A percentile compares a stretch with the other conserved stretches of the same genome.
These are phyloP conservation scores for Barbatosphaeria neglecta DNA, from an alignment of 495 filamentous ascomycete genomes.

Conservation along the genomic window DNA sequence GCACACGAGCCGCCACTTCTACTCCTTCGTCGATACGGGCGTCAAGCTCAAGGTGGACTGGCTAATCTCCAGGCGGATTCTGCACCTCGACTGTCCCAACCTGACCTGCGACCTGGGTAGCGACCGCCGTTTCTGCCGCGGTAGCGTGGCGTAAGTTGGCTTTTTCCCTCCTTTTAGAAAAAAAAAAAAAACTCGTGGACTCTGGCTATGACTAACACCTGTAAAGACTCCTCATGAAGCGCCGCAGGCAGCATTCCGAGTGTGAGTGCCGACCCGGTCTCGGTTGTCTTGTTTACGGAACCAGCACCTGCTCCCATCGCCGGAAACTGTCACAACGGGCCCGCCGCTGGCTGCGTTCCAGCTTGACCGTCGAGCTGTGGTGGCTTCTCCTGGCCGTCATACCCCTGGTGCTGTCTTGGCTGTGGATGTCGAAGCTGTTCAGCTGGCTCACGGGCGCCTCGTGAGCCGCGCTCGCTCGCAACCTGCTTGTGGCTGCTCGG, in stretches of 20 bases:
- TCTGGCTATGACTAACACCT: not conserved
- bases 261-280: slow-evolving; percentile 40
- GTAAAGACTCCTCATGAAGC: slow-evolving; percentile 37
- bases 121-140: slow-evolving; percentile 39
- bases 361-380: slow-evolving; percentile 18
- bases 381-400: slow-evolving; percentile 20
- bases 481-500: too few relatives aligned
- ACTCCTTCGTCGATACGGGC: slow-evolving; percentile 51
- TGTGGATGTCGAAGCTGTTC: slow-evolving; percentile 14
- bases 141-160: slow-evolving; percentile 33
- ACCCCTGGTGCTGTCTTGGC: slow-evolving; percentile 12
- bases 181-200: too few relatives aligned
- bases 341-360: slow-evolving; percentile 23
- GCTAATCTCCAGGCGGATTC: slow-evolving; percentile 45
- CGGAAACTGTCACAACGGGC: slow-evolving; percentile 17
- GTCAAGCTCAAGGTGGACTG: slow-evolving; percentile 55
- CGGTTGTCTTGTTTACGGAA: slow-evolving; percentile 41
- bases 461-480: too few relatives aligned
- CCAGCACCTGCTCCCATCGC: slow-evolving; percentile 24
- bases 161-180: not conserved
- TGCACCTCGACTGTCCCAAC: slow-evolving; percentile 41
- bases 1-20: slow-evolving; percentile 52
- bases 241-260: slow-evolving; percentile 39
- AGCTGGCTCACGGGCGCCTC: not conserved
- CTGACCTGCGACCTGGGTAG: slow-evolving; percentile 39